Conservation (phyloP, 768 basidiomycete genomes). For the Chlorophyllum brunneum region DNA sequence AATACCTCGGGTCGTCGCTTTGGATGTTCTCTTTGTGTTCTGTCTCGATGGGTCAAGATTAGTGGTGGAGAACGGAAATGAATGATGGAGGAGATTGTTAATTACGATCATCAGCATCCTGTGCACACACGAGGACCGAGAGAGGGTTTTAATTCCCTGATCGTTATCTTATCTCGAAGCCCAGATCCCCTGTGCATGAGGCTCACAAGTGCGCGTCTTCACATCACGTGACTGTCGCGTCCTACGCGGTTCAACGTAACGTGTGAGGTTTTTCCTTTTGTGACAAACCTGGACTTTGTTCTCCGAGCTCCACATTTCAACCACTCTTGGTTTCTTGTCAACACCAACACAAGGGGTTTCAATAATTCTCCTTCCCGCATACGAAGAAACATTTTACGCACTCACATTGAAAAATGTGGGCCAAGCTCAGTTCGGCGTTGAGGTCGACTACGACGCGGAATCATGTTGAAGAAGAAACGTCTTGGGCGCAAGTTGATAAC, state of each 20-base stretch:
- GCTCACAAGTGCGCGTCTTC: neutral
- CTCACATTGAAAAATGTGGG: slow-evolving; percentile 44
- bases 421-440: slow-evolving; percentile 55
- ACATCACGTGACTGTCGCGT: slow-evolving; percentile 18
- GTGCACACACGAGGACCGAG: too few relatives aligned
- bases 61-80: neutral
- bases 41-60: neutral
- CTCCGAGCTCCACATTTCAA: slow-evolving; percentile 7
- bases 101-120: too few relatives aligned
- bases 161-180: slow-evolving; percentile 7
- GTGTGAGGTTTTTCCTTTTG: slow-evolving; percentile 10
- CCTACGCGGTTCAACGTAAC: slow-evolving; percentile 8
- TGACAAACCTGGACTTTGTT: slow-evolving; percentile 12
- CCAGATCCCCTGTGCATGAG: neutral
- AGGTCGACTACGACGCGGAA: slow-evolving; percentile 28
- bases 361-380: neutral
- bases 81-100: too few relatives aligned
- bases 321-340: neutral
- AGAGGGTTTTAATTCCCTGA: too few relatives aligned
- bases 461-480: slow-evolving; percentile 25
- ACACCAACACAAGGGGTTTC: neutral
- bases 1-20: neutral
- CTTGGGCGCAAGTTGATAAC: slow-evolving; percentile 19
- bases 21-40: neutral
- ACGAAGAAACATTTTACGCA: neutral